Evolutionary conservation across 2,329 filamentous ascomycete species (phyloP).

Genomic region (Pestalotiopsis sp.): DNA sequence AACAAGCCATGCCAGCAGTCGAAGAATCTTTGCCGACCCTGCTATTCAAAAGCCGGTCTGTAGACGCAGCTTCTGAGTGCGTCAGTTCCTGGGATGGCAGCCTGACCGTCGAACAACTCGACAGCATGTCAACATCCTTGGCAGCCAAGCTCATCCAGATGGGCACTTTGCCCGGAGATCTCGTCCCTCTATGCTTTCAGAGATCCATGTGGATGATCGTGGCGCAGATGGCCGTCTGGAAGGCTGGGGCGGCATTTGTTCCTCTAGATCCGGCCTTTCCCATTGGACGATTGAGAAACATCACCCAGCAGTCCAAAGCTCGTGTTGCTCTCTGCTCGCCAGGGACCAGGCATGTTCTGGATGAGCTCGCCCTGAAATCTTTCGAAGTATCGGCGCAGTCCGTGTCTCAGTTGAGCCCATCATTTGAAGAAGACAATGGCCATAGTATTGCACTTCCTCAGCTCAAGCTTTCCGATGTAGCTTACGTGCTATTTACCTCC

Average conservation of each 20-base stretch:
- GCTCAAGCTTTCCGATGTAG: not conserved
- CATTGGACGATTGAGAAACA: not conserved
- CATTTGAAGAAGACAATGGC: no score
- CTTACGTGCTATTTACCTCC: conserved; percentile 8
- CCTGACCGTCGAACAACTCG: not conserved
- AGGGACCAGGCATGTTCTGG: not conserved
- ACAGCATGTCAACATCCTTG: not conserved
- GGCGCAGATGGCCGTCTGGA: not conserved
- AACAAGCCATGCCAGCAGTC: no score
- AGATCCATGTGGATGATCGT: not conserved
- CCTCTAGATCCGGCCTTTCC: not conserved
- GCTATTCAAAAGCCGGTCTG: no score
- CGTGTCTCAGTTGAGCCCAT: not conserved
- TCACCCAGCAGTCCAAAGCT: not conserved
- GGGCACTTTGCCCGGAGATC: not conserved
- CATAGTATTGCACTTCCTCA: no score
- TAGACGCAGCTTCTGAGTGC: no score
- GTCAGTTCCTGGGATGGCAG: no score
- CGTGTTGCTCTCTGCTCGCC: not conserved
- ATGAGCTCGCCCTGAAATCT: not conserved
- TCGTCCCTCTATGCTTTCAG: not conserved
- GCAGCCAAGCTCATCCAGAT: not conserved
- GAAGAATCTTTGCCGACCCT: no score
- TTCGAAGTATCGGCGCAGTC: not conserved
- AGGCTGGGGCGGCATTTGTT: not conserved